Base-by-base conservation (phyloP, 164 flowering plant species). In the Buxus sempervirens region DNA sequence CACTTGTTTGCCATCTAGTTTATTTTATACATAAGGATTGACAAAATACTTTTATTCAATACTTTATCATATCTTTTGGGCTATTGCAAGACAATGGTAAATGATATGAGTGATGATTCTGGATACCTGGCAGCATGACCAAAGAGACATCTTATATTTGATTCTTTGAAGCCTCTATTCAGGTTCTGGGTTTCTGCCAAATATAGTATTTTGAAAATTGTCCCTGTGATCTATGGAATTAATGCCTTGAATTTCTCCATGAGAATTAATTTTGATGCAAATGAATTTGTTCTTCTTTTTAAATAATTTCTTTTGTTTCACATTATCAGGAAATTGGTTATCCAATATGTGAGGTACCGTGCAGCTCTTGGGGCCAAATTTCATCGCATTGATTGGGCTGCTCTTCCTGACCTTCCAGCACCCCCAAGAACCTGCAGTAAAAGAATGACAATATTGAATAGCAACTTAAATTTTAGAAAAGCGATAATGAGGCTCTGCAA, bases 361-460 rank as follows among this genome's bases (percentile, higher is more conserved):
- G 94, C 89, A 38, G 76, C 78, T 61, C 96, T 80, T 66, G 98
- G 98, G 62, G 79, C 90, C 61, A 83, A 75, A 62, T 79, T 72
- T 72, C 75, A 84, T 68, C 89, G 96, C 45, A 72, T 71, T 26
- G 85, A 85, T 69, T 95, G 98, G 98, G 64, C 68, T 61, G 78
- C 84, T 26, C 67, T 95, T 78, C 66, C 81, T 70, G 88, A 85
- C 62, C 90, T 95, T 68, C 97, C 97, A 54, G 97, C 93, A 32
- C 86, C 87, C 75, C 92, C 89, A 58, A 73, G 59, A 58, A 54
- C 82, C 54, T 90, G 97, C 81, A 80, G 77, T 57, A 88, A 86
- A 77, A 82, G 94, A 83, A 85, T 95, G 82, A 64, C 88, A 49
- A 7, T 54, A 14, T 79, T 95, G 48, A 90, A 79, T 6, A 73